Conservation (phyloP, 768 basidiomycete species). For the Suillus fuscotomentosus region DNA sequence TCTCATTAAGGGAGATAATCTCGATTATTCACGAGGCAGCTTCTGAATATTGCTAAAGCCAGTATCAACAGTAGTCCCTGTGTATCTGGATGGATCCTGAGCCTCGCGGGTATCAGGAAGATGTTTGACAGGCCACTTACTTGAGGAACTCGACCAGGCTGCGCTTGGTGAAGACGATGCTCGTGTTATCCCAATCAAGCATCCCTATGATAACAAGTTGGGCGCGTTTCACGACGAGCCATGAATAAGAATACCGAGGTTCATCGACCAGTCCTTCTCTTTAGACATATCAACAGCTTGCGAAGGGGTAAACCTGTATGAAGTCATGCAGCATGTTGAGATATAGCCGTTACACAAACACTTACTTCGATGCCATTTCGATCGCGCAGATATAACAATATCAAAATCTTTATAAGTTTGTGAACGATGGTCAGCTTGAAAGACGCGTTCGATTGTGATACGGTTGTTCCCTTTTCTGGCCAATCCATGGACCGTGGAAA, state of each 20-base stretch:
- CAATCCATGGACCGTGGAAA: not conserved
- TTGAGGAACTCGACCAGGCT: slow-evolving; percentile 75
- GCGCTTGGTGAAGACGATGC: slow-evolving; percentile 79
- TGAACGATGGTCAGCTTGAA: not conserved
- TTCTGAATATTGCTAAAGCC: slow-evolving; percentile 74
- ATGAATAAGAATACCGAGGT: slow-evolving; percentile 47
- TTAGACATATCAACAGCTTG: slow-evolving; percentile 57
- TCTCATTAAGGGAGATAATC: not conserved
- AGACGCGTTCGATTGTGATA: not conserved
- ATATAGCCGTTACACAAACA: not conserved
- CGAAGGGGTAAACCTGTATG: slow-evolving; percentile 55
- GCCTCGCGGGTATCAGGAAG: slow-evolving; percentile 10
- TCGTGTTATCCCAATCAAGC: slow-evolving; percentile 79
- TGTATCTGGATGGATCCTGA: slow-evolving; percentile 49
- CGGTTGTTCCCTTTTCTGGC: not conserved
- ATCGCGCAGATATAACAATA: not conserved
- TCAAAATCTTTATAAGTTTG: not conserved
- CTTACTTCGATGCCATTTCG: not conserved
- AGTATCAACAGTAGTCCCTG: slow-evolving; percentile 73
- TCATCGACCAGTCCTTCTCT: slow-evolving; percentile 71
- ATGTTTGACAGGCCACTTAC: slow-evolving; percentile 35
- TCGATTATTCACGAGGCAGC: slow-evolving; percentile 56
- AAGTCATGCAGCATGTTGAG: not conserved
- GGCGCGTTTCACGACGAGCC: not conserved
- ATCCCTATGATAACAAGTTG: slow-evolving; percentile 44